phyloP scores from a whole-genome alignment of 169 alveolate species.

The Theileria annulata region DNA sequence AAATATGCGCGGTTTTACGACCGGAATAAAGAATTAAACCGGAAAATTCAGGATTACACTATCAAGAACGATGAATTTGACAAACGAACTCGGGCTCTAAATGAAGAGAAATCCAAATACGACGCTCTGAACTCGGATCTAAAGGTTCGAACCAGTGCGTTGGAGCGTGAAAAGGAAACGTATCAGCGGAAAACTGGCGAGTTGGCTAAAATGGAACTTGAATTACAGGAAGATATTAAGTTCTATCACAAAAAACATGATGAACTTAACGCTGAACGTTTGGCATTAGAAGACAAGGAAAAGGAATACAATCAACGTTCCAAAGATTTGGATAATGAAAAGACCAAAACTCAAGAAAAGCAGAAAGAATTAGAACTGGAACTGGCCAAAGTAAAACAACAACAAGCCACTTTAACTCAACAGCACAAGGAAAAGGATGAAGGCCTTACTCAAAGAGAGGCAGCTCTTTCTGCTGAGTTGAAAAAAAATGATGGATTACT shows the following conservation, averaged over 20 bases:
- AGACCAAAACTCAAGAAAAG: background rate
- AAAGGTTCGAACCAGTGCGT: background rate
- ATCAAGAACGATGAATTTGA: background rate
- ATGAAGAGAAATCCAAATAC: background rate
- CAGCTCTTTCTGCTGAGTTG: background rate
- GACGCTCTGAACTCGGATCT: background rate
- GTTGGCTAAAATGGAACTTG: background rate
- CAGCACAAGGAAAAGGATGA: background rate
- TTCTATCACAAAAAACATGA: background rate
- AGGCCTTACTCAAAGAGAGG: constrained; percentile 2
- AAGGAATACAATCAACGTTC: background rate
- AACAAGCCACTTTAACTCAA: background rate
- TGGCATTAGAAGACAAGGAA: background rate
- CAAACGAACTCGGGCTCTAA: background rate
- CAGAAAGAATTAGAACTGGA: background rate
- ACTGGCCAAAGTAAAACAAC: background rate
- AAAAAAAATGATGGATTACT: background rate
- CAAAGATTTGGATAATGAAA: background rate
- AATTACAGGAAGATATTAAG: background rate
- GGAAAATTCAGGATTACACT: background rate
- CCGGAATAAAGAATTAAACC: background rate
- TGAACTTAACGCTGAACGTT: constrained; percentile 4
- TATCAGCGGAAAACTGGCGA: background rate
- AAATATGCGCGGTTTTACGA: background rate
- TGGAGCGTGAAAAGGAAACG: background rate